A percentile compares a stretch with the other conserved stretches of the same genome.
These are phyloP conservation scores for Penicillium sumatraense DNA, from an alignment of 2,329 filamentous ascomycete species.

Conservation along the genomic window DNA sequence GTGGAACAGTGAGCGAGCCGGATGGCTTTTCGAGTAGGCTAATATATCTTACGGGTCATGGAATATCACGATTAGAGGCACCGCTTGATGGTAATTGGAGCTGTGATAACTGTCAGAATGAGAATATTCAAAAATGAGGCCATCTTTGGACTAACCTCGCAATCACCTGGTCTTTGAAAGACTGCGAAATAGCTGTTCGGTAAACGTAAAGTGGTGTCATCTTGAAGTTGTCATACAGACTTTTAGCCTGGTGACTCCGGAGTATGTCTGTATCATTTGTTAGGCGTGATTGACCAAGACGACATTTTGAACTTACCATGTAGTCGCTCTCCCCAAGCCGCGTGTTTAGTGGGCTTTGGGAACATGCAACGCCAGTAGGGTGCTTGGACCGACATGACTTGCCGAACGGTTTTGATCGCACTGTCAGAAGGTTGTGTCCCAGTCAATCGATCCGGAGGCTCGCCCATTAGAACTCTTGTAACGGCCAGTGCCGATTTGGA, in stretches of 20 bases:
- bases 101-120: conserved; percentile 38
- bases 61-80: conserved; percentile 79
- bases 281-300: not conserved
- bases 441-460: conserved; percentile 72
- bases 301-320: conserved; percentile 53
- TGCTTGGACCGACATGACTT: conserved; percentile 63
- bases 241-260: conserved; percentile 73
- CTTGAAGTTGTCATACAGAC: conserved; percentile 70
- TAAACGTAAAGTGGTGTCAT: conserved; percentile 85
- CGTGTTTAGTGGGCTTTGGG: conserved; percentile 55
- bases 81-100: conserved; percentile 66
- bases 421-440: conserved; percentile 53
- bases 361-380: conserved; percentile 88
- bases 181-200: conserved; percentile 71
- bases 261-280: conserved; percentile 66
- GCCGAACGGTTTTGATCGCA: conserved; percentile 61
- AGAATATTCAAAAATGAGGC: not conserved
- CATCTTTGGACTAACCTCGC: conserved; percentile 61
- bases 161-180: conserved; percentile 84
- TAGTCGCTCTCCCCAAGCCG: conserved; percentile 58
- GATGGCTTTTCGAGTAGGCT: no score
- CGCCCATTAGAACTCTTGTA: conserved; percentile 90
- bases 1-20: not conserved
- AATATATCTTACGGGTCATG: conserved; percentile 92
- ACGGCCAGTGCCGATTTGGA: conserved; percentile 91